A percentile compares a stretch with the other conserved stretches of the same genome.
phyloP scores from a whole-genome alignment of 2,329 filamentous ascomycete species.

The Apiospora phragmitis region DNA sequence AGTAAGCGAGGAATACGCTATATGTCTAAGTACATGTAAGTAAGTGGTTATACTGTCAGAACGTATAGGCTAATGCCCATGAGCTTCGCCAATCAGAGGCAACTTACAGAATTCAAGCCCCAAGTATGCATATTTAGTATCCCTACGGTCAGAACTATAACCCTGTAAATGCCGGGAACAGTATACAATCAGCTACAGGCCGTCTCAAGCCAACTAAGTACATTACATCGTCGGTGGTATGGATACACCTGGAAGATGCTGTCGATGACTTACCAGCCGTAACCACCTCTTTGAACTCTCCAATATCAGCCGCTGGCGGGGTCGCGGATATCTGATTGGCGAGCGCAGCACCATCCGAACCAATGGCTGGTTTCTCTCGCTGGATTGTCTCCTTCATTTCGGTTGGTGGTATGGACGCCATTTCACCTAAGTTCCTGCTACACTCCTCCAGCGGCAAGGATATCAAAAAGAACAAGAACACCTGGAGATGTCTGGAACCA shows the following conservation, averaged over 20 bases:
- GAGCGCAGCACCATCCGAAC: not conserved
- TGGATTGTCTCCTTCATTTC: not conserved
- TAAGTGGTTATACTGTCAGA: not conserved
- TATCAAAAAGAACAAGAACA: not conserved
- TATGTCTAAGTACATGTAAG: constrained; percentile 44
- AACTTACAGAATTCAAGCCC: constrained; percentile 66
- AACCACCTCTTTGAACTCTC: constrained; percentile 51
- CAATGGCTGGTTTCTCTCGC: not conserved
- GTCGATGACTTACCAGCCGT: constrained; percentile 52
- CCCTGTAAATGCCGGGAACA: constrained; percentile 31
- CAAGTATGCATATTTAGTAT: constrained; percentile 71
- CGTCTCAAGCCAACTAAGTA: not conserved
- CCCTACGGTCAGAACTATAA: constrained; percentile 54
- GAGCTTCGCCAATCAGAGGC: not conserved
- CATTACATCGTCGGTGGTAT: not conserved
- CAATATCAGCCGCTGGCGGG: not conserved
- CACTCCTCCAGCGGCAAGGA: not conserved
- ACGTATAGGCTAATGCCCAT: not conserved
- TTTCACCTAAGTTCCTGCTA: not conserved
- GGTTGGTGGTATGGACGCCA: constrained; percentile 1
- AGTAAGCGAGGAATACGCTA: constrained; percentile 58
- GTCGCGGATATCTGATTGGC: not conserved
- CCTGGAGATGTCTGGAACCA: not conserved
- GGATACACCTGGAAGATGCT: not conserved
- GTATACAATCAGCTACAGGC: constrained; percentile 3